Percentiles rank a stretch among this genome's conserved stretches.
Conservation (phyloP, 371 early-diverging fungal genomes). For the Mucor racemosus region DNA sequence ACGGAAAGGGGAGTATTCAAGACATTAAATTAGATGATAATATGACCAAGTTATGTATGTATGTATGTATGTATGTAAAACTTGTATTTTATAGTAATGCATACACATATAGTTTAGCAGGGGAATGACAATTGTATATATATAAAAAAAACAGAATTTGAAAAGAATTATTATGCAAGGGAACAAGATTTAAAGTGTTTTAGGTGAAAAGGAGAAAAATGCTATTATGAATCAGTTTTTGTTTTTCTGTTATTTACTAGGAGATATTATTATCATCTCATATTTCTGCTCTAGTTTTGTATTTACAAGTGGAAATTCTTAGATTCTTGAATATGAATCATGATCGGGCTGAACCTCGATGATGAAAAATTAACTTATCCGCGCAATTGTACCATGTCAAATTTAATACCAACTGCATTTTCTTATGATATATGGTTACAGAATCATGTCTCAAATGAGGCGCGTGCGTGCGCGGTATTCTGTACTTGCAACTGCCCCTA, state of each 20-base stretch:
- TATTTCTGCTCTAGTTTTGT: not conserved
- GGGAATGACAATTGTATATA: too few relatives aligned
- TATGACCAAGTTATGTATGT: not conserved
- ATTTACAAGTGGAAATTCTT: not conserved
- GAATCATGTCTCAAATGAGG: not conserved
- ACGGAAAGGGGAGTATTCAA: not conserved
- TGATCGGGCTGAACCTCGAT: not conserved
- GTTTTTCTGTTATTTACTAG: not conserved
- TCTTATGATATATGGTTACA: not conserved
- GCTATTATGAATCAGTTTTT: too few relatives aligned
- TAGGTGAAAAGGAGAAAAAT: too few relatives aligned
- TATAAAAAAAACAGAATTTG: too few relatives aligned
- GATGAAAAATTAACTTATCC: too few relatives aligned
- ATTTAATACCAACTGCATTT: slow-evolving; percentile 1
- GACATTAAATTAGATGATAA: not conserved
- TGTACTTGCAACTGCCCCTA: not conserved
- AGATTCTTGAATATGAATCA: not conserved
- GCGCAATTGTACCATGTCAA: not conserved
- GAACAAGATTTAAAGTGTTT: not conserved
- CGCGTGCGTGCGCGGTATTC: not conserved
- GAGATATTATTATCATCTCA: not conserved
- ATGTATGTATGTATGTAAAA: too few relatives aligned
- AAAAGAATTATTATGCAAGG: not conserved
- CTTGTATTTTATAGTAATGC: too few relatives aligned
- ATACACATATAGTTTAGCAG: too few relatives aligned